Base-by-base conservation (phyloP, 179 eudicot species). In the Drosera spatulata region DNA sequence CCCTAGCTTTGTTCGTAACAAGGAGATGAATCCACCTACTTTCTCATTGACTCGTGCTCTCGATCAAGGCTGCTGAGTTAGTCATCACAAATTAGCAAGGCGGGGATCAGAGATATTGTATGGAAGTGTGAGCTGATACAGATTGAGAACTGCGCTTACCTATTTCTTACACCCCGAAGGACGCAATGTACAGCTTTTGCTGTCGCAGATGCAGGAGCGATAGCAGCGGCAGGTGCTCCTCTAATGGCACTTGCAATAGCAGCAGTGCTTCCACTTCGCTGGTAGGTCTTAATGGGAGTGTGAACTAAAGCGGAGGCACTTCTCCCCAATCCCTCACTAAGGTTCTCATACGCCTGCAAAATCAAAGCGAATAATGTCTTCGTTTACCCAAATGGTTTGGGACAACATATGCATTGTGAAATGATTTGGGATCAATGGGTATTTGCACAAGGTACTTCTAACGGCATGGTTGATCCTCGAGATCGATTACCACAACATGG, bases 171-270 rank as follows among this genome's bases (percentile, higher is more conserved):
- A 58, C 99, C 97, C 79, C 89, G 82, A 75, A 93, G 79, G 65
- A 94, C 90, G 68, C 79, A 82, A 71, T 75, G 95, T 44, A 81
- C 41, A 65, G 99, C 99, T 70, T 91, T 85, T 59, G 88, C 99
- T 73, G 95, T 75, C 71, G 95, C 97, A 71, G 96, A 81, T 69
- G 86, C 99, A 53, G 99, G 99, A 60, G 94, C 90, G 49, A 89
- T 71, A 61, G 84, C 94, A 15, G 99, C 99, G 50, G 78, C 99
- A 56, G 99, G 99, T 50, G 88, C 93, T 55, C 90, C 91, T 67
- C 74, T 85, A 60, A 89, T 79, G 55, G 90, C 99, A 63, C 85
- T 74, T 13, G 78, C 86, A 45, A 93, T 64, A 67, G 99, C 93
- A 44, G 99, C 87, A 38, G 78, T 80, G 58, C 95, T 79, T 64